Base-by-base conservation (phyloP, 2,329 filamentous ascomycete genomes). In the Lojkania enalia region DNA sequence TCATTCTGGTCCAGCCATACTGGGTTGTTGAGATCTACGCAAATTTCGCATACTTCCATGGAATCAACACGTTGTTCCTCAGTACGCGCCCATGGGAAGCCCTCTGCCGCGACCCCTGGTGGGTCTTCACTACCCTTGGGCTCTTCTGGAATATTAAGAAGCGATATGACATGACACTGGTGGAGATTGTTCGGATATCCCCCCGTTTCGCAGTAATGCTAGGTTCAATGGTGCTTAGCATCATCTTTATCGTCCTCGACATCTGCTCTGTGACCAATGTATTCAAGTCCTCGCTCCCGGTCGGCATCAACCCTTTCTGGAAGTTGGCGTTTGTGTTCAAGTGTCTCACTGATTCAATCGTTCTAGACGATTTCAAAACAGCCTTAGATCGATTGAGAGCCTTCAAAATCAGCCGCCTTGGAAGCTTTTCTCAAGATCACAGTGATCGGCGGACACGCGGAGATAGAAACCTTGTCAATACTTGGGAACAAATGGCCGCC, bases 341-440 rank as follows among this genome's bases (percentile, higher is more conserved):
- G 66, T 86, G 83, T 49, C 74, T 86, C 35, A 84, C 82, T 15
- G 83, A 86, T 58, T 82, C 78, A 0, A 81, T 86, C 39, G 77
- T 86, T 39, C 76, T 86, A 9, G 83, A 86, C 57, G 83, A 86
- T 55, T 86, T 86, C 75, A 85, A 85, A 58, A 84, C 82, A 2
- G 75, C 74, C 0, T 61, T 78, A 18, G 75, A 77, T 46, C 67
- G 72, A 4, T 55, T 78, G 32, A 67, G 72, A 46, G 64, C 71
- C n/a, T 71, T 75, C 57, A 72, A 71, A 37, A 65, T 77, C 31
- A 67, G 68, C 16, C 65, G 68, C 11, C 36, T 71, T 15, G 67
- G 65, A 15, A 70, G 66, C 44, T 69, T 67, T 25, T 69, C 66
- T 1, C 58, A 58, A 7, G 67, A 70, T 46, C 55, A 53, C 42